phyloP scores from a whole-genome alignment of 2,329 filamentous ascomycete species.

The Colletotrichum echinochloae region DNA sequence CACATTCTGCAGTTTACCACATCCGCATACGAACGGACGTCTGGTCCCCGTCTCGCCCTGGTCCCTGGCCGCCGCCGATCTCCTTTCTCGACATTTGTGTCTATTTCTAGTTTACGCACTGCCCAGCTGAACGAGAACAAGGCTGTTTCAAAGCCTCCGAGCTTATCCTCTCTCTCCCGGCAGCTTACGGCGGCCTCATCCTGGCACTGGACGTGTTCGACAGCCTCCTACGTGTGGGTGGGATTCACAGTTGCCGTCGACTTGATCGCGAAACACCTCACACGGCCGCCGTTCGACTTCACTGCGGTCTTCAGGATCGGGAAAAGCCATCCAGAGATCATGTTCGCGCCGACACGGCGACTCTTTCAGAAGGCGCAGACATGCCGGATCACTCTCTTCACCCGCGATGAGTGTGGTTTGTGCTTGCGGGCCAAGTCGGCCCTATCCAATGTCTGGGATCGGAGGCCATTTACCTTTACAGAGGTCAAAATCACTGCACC shows the following conservation, averaged over 20 bases:
- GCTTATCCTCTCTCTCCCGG: neutral
- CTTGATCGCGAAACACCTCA: constrained; percentile 3
- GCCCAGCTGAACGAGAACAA: constrained; percentile 36
- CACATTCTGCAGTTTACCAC: constrained; percentile 6
- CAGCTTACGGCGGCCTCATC: neutral
- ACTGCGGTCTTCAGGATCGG: neutral
- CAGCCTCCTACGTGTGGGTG: neutral
- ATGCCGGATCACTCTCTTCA: constrained; percentile 80
- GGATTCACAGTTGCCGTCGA: constrained; percentile 5
- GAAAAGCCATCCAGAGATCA: constrained; percentile 46
- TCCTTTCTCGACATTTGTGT: neutral
- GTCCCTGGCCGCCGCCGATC: constrained; percentile 3
- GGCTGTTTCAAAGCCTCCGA: constrained; percentile 29
- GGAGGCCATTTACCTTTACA: constrained; percentile 73
- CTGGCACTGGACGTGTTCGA: neutral
- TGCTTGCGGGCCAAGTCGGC: constrained; percentile 77
- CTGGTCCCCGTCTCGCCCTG: neutral
- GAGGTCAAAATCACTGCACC: constrained; percentile 78
- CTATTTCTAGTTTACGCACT: neutral
- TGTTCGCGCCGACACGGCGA: constrained; percentile 62
- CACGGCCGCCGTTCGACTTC: neutral
- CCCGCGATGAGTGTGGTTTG: constrained; percentile 76
- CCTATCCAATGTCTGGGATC: constrained; percentile 75
- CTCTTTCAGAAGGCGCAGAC: constrained; percentile 58
- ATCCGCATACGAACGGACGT: neutral